A percentile compares a stretch with the other conserved stretches of the same genome.
Evolutionary conservation across 306 rosid species (phyloP).

Genomic region (Mimosa bimucronata): DNA sequence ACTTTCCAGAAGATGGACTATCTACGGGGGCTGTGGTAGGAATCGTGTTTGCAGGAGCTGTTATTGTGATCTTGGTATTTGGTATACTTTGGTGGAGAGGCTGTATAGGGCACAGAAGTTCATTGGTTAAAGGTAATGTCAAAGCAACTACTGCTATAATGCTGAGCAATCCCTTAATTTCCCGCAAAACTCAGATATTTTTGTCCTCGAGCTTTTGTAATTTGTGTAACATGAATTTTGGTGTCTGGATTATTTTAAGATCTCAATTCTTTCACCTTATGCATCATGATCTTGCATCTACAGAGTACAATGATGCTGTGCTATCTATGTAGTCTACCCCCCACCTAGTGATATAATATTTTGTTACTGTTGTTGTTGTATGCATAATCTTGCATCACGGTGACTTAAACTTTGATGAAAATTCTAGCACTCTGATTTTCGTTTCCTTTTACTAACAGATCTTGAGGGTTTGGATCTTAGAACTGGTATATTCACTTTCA

Average conservation of each 20-base stretch:
- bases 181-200: neutral
- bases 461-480: constrained; percentile 48
- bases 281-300: no score
- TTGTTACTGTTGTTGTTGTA: no score
- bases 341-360: no score
- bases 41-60: constrained; percentile 44
- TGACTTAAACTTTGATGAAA: no score
- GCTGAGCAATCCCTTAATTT: neutral
- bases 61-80: constrained; percentile 28
- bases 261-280: neutral
- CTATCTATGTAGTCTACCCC: no score
- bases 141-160: neutral
- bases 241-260: neutral
- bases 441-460: constrained; percentile 45
- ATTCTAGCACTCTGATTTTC: constrained; percentile 5
- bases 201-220: neutral
- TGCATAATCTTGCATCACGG: neutral
- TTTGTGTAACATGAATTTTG: neutral
- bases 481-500: constrained; percentile 47
- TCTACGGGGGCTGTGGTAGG: constrained; percentile 43
- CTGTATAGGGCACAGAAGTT: constrained; percentile 26
- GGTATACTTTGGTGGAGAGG: constrained; percentile 47
- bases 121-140: constrained; percentile 37
- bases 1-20: constrained; percentile 18
- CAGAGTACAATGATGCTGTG: no score